Evolutionary conservation across 768 basidiomycete species (phyloP).

Genomic region (Crepidotus variabilis): DNA sequence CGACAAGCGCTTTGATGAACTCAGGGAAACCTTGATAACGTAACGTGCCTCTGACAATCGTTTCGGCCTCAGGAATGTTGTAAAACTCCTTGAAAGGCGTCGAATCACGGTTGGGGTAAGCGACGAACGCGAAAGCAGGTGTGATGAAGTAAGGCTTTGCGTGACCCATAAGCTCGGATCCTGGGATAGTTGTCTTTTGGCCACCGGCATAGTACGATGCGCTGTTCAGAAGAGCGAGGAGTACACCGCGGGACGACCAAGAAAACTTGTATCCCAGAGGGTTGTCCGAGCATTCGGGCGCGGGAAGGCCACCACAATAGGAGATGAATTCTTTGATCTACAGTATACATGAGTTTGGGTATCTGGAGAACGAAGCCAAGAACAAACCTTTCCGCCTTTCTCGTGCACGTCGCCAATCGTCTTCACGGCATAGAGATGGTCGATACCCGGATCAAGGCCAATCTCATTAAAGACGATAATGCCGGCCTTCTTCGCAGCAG

Average conservation of each 20-base stretch:
- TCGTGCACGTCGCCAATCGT: constrained; percentile 91
- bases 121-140: constrained; percentile 94
- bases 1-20: constrained; percentile 84
- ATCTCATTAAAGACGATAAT: constrained; percentile 97
- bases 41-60: constrained; percentile 85
- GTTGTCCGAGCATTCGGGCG: constrained; percentile 87
- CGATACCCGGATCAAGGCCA: constrained; percentile 94
- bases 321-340: constrained; percentile 89
- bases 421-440: constrained; percentile 92
- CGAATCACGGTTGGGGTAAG: constrained; percentile 96
- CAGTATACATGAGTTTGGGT: background rate
- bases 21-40: constrained; percentile 96
- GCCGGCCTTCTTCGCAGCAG: constrained; percentile 77
- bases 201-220: constrained; percentile 76
- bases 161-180: constrained; percentile 82
- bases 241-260: constrained; percentile 95
- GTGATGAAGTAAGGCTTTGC: constrained; percentile 87
- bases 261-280: constrained; percentile 99
- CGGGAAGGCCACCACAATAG: constrained; percentile 95
- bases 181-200: constrained; percentile 59
- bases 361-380: background rate
- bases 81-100: constrained; percentile 89
- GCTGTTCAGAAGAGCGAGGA: constrained; percentile 89
- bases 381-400: constrained; percentile 86
- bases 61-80: constrained; percentile 90